Evolutionary conservation across 371 early-diverging fungal genomes (phyloP).

Genomic region (Dichotomocladium elegans): DNA sequence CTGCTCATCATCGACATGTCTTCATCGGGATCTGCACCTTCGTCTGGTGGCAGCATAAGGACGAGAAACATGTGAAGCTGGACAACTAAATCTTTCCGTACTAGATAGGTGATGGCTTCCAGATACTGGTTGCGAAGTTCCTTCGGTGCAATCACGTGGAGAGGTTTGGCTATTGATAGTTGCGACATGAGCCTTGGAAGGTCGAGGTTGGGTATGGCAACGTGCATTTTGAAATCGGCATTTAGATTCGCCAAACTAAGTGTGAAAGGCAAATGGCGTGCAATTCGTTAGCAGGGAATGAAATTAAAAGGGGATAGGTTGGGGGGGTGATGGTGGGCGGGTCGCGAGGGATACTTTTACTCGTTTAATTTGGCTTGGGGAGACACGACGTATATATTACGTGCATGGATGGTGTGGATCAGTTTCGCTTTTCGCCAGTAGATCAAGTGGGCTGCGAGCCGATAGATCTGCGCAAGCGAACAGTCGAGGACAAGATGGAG

Average conservation of each 20-base stretch:
- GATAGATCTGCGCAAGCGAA: conserved; percentile 86
- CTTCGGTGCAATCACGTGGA: conserved; percentile 59
- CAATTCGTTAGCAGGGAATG: too few relatives aligned
- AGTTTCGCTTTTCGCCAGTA: conserved; percentile 89
- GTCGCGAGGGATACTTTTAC: conserved; percentile 30
- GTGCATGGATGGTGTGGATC: conserved; percentile 74
- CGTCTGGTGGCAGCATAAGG: conserved; percentile 48
- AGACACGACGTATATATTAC: conserved; percentile 79
- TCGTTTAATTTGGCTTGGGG: conserved; percentile 59
- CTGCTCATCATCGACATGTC: background rate
- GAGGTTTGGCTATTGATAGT: conserved; percentile 72
- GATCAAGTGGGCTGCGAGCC: conserved; percentile 84
- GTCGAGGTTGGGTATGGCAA: conserved; percentile 61
- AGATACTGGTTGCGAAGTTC: conserved; percentile 70
- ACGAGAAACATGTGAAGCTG: conserved; percentile 85
- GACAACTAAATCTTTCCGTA: conserved; percentile 72
- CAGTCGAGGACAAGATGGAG: conserved; percentile 81
- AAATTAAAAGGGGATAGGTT: too few relatives aligned
- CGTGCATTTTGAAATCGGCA: conserved; percentile 57
- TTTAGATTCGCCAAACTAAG: conserved; percentile 45
- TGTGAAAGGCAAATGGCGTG: background rate
- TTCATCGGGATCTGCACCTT: background rate
- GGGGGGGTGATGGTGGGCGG: too few relatives aligned
- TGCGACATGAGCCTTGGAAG: conserved; percentile 68
- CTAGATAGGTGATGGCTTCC: conserved; percentile 76